Percentiles rank a stretch among this genome's conserved stretches.
These are phyloP conservation scores for Botrytis medusae DNA, from an alignment of 2,329 filamentous ascomycete genomes.

Conservation along the genomic window DNA sequence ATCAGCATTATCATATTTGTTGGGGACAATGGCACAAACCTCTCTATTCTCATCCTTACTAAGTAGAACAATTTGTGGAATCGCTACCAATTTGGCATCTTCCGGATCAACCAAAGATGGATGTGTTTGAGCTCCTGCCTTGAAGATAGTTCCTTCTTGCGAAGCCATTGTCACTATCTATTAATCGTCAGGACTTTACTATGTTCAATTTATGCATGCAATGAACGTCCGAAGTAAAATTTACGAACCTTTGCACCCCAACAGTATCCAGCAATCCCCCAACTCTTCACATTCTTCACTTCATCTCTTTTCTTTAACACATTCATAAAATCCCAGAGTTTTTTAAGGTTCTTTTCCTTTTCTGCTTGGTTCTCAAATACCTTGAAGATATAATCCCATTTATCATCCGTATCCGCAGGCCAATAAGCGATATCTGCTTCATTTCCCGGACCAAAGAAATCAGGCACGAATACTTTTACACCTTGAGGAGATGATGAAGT, in stretches of 20 bases:
- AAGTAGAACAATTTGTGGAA: slow-evolving; percentile 62
- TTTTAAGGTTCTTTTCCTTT: slow-evolving; percentile 22
- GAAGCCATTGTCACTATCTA: slow-evolving; percentile 55
- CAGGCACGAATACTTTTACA: slow-evolving; percentile 84
- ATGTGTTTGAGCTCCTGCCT: slow-evolving; percentile 51
- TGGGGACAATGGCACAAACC: slow-evolving; percentile 31
- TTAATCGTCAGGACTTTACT: background rate
- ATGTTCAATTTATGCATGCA: too few relatives aligned
- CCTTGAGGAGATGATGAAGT: slow-evolving; percentile 45
- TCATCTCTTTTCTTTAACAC: slow-evolving; percentile 22
- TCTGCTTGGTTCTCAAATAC: slow-evolving; percentile 29
- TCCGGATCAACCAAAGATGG: slow-evolving; percentile 61
- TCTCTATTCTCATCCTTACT: slow-evolving; percentile 59
- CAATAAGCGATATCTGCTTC: slow-evolving; percentile 26
- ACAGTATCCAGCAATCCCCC: slow-evolving; percentile 48
- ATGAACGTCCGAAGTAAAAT: background rate
- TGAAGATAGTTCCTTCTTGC: slow-evolving; percentile 55
- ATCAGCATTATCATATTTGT: slow-evolving; percentile 46
- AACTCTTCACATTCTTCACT: slow-evolving; percentile 29
- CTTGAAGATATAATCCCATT: slow-evolving; percentile 31
- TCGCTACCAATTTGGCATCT: slow-evolving; percentile 58
- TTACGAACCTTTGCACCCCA: slow-evolving; percentile 62
- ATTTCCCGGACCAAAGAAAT: slow-evolving; percentile 72
- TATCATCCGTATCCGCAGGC: slow-evolving; percentile 25
- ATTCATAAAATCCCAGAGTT: slow-evolving; percentile 22